Evolutionary conservation across 2,329 filamentous ascomycete species (phyloP), one percentile per base, ranked within the genome.

Genomic region (Ambrosiella cleistominuta): DNA sequence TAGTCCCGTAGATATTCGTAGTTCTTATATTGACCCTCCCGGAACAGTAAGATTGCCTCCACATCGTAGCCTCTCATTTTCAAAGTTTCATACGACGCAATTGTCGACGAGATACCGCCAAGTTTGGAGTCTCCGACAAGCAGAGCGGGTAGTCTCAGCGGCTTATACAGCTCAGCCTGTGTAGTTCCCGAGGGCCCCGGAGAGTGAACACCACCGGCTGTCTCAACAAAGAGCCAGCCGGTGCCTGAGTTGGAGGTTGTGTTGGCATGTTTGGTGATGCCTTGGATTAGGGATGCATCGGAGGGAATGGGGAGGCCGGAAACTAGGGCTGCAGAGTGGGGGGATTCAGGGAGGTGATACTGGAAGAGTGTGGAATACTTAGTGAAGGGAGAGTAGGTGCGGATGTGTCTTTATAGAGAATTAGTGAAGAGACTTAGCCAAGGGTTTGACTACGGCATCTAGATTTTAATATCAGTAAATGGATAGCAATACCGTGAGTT

Each of bases 131-230:
- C 88, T 6, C 84, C 87, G 0, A 94, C 75, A 0, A 94, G 76
- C 12, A 93, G 70, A 1, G 85, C 78, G 0, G 88, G 87, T 0
- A 86, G 69, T n/a, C 87, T 76, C 1, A 94, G 69, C 0, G 86
- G 81, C 17, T 83, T 74, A 66, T 90, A 93, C 1, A 90, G 70
- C 65, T 94, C 87, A 1, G 83, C 86, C 66, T 94, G 88, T 0
- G 84, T 81, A 1, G 76, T 84, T 8, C 86, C 86, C 40, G 84
- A 86, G 0, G 87, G 88, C 0, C 79, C 79, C 0, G 88, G 88
- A 0, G 86, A 91, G 61, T 91, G 81, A 0, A 91, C 85, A 0
- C 88, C 88, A 0, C 87, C 88, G 1, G 88, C 87, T 1, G 88
- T 93, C 67, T 94, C 88, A 51, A 93, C 73, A 52, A 94, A 75